These are phyloP conservation scores for Fusarium stilboides DNA, from an alignment of 2,329 filamentous ascomycete species.

Conservation along the genomic window DNA sequence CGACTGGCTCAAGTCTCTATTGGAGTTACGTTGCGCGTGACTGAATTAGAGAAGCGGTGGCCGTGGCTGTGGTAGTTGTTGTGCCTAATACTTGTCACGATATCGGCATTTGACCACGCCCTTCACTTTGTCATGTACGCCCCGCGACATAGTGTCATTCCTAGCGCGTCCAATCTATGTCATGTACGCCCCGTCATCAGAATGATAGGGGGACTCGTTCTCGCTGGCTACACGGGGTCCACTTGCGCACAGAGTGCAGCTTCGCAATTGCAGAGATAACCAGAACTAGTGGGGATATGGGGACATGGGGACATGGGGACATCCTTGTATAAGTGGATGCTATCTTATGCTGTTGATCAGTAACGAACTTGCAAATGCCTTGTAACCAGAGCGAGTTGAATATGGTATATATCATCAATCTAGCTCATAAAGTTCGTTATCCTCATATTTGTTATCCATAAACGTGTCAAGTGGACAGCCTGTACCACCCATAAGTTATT, in stretches of 20 bases:
- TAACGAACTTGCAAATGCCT: not conserved
- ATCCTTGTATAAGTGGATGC: not conserved
- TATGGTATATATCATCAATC: conserved; percentile 1
- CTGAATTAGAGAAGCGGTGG: conserved; percentile 10
- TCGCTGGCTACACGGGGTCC: conserved; percentile 2
- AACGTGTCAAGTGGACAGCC: not conserved
- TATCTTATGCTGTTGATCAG: not conserved
- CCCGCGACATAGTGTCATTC: conserved; percentile 22
- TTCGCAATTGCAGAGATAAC: conserved; percentile 14
- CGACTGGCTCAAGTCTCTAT: not conserved
- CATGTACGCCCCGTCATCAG: not conserved
- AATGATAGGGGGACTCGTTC: conserved; percentile 11
- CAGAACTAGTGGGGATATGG: conserved; percentile 9
- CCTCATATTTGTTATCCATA: not conserved
- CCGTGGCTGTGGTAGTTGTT: conserved; percentile 5
- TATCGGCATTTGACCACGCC: conserved; percentile 39
- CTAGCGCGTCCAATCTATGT: conserved; percentile 14
- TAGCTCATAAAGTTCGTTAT: not conserved
- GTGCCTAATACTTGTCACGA: conserved; percentile 19
- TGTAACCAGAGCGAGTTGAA: not conserved
- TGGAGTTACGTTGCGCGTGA: conserved; percentile 28
- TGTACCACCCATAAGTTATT: not conserved
- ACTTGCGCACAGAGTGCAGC: conserved; percentile 5
- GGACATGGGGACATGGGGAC: conserved; percentile 1
- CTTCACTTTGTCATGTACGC: conserved; percentile 40